Base-by-base conservation (phyloP, 2,329 filamentous ascomycete species). In the Clarireedia monteithiana region DNA sequence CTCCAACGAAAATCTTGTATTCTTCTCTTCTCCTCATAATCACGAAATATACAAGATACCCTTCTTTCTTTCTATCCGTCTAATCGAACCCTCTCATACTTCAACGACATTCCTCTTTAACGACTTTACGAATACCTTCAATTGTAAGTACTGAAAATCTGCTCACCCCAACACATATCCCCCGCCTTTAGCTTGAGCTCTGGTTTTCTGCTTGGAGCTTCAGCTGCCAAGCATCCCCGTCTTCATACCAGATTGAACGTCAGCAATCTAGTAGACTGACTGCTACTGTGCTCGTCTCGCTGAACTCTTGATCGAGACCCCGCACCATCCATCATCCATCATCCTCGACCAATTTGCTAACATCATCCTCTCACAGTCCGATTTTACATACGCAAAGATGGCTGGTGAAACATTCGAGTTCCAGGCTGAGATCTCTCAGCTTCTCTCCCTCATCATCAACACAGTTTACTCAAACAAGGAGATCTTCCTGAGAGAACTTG, bases 401-500 rank as follows among this genome's bases (percentile, higher is more conserved):
- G 77, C 90, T 76, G 68, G 66, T 66, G 91, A 97, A 82, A 96
- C 91, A 68, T 99, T 99, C 81, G 92, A 97, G 88, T 99, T 97
- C 83, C 94, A 99, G 88, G 94, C 94, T 88, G 94, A 99, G 89
- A 99, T 99, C 75, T 97, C 92, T 88, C 94, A 99, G 89, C 89
- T 99, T 66, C 88, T 99, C 74, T 91, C 87, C 68, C 89, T 99
- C 75, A 99, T 99, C 79, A 99, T 99, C 85, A 99, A 99, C 89
- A 97, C 94, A 66, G 94, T 99, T 81, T 99, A 97, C 84, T 96
- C 91, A 69, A 99, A 99, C 88, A 99, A 99, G 84, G 94, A 97
- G 80, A 97, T 99, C 74, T 99, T 99, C 86, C 80, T 99, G 70
- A 83, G 94, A 87, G 94, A 99, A 80, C 74, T 99, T 69, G 89